phyloP scores from a whole-genome alignment of 2,329 filamentous ascomycete genomes.

The Venturia effusa region DNA sequence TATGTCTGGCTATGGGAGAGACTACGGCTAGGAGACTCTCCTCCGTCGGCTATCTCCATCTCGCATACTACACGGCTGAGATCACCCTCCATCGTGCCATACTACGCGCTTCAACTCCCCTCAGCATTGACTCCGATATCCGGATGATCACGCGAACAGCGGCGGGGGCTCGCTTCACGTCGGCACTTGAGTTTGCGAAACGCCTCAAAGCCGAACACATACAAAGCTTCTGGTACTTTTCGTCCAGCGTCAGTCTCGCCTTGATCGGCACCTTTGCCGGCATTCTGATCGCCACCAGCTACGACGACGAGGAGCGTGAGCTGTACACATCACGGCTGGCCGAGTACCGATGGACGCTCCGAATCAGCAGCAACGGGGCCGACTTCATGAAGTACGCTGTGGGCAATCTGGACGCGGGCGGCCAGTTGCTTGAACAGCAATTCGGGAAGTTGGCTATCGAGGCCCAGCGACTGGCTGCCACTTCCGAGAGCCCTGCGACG shows the following conservation, averaged over 20 bases:
- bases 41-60: slow-evolving; percentile 26
- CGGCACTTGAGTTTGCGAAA: slow-evolving; percentile 36
- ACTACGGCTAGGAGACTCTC: slow-evolving; percentile 9
- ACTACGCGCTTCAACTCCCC: not conserved
- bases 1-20: not conserved
- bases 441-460: not conserved
- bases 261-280: slow-evolving; percentile 31
- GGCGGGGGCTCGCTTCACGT: slow-evolving; percentile 30
- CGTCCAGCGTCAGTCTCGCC: slow-evolving; percentile 31
- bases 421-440: slow-evolving; percentile 9
- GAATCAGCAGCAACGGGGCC: slow-evolving; percentile 31
- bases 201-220: slow-evolving; percentile 34
- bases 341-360: slow-evolving; percentile 31
- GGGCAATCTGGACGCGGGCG: not conserved
- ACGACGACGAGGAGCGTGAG: slow-evolving; percentile 22
- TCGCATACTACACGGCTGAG: slow-evolving; percentile 36
- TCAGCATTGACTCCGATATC: slow-evolving; percentile 24
- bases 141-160: slow-evolving; percentile 27
- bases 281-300: slow-evolving; percentile 26
- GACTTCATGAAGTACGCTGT: slow-evolving; percentile 24
- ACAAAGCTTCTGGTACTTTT: slow-evolving; percentile 37
- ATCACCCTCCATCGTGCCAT: slow-evolving; percentile 31
- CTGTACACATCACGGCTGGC: slow-evolving; percentile 27
- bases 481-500: not conserved
- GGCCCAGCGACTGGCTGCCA: not conserved